phyloP scores from a whole-genome alignment of 495 filamentous ascomycete genomes.

The Tuber melanosporum region DNA sequence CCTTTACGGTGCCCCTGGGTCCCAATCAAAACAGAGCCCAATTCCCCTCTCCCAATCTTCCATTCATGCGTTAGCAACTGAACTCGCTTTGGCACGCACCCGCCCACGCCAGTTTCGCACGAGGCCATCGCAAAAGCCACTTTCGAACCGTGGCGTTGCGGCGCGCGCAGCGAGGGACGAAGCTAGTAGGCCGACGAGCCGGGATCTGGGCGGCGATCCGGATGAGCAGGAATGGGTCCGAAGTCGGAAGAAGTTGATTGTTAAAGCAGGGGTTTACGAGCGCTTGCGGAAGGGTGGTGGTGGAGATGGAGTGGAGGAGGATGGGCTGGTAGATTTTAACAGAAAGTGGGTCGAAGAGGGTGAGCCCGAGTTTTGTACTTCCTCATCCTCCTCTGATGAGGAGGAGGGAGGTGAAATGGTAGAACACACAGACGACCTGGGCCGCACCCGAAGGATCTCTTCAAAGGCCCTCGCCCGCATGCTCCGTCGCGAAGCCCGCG shows the following conservation, averaged over 20 bases:
- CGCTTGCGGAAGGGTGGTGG: slow-evolving; percentile 72
- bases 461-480: slow-evolving; percentile 55
- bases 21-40: slow-evolving; percentile 55
- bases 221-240: slow-evolving; percentile 46
- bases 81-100: slow-evolving; percentile 66
- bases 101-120: slow-evolving; percentile 50
- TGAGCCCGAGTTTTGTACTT: slow-evolving; percentile 10
- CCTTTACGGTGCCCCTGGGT: slow-evolving; percentile 70
- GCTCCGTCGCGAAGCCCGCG: slow-evolving; percentile 45
- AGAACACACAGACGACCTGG: slow-evolving; percentile 86
- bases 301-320: slow-evolving; percentile 44
- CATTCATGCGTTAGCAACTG: slow-evolving; percentile 70
- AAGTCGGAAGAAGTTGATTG: slow-evolving; percentile 70
- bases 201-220: slow-evolving; percentile 10
- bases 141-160: slow-evolving; percentile 34
- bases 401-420: slow-evolving; percentile 55
- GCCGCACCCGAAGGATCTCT: slow-evolving; percentile 64
- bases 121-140: slow-evolving; percentile 54
- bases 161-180: slow-evolving; percentile 29
- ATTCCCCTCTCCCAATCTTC: slow-evolving; percentile 57
- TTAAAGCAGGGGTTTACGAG: slow-evolving; percentile 78
- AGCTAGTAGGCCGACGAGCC: slow-evolving; percentile 11
- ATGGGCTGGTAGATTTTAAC: slow-evolving; percentile 80
- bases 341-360: slow-evolving; percentile 77
- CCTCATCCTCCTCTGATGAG: slow-evolving; percentile 35